Conservation (phyloP, 2,329 filamentous ascomycete genomes). For the Hymenoscyphus albidus region DNA sequence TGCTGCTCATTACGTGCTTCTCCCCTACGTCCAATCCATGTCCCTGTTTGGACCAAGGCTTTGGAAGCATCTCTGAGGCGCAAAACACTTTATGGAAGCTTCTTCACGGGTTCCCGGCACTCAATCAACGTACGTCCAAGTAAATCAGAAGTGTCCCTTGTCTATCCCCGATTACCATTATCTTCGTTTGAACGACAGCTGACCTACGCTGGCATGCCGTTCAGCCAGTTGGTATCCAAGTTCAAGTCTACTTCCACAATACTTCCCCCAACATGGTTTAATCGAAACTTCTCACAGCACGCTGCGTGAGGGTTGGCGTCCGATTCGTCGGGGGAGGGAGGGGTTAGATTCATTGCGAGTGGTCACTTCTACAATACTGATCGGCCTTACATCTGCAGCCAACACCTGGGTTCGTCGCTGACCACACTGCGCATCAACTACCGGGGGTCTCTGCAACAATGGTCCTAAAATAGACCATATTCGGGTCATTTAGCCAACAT, state of each 20-base stretch:
- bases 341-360: neutral
- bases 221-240: neutral
- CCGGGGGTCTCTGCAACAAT: conserved; percentile 12
- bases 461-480: conserved; percentile 27
- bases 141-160: neutral
- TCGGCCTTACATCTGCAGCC: conserved; percentile 6
- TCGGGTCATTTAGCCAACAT: conserved; percentile 22
- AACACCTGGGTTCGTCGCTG: conserved; percentile 1
- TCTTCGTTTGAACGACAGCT: neutral
- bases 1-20: neutral
- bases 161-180: neutral
- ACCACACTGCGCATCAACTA: conserved; percentile 1
- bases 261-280: neutral
- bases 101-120: neutral
- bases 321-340: conserved; percentile 2
- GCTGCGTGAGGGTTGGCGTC: conserved; percentile 2
- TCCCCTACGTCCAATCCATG: neutral
- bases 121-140: neutral
- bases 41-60: neutral
- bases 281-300: neutral
- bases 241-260: neutral
- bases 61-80: conserved; percentile 1
- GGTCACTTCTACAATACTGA: neutral
- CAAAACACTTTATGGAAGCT: neutral
- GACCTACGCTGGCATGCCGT: neutral